Conservation (phyloP, 202 grass and related monocot species). For the Digitaria exilis region DNA sequence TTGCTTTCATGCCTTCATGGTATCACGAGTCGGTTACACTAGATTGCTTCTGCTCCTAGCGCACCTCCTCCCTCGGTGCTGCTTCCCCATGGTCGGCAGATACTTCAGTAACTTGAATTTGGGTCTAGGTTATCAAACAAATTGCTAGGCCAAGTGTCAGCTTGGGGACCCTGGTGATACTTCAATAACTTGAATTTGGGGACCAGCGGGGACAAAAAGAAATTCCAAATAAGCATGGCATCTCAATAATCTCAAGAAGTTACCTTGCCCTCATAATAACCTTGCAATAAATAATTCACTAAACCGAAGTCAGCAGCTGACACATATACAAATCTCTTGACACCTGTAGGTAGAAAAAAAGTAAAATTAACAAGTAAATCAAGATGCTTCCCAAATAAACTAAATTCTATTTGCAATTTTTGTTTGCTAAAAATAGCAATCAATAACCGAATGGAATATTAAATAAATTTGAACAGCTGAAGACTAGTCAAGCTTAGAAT, state of each 20-base stretch:
- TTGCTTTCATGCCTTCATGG: no score
- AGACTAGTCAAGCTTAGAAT: neutral
- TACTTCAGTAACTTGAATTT: no score
- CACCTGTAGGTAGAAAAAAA: constrained; percentile 56
- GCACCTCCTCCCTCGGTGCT: no score
- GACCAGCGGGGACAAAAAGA: neutral
- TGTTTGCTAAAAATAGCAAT: neutral
- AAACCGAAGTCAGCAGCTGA: constrained; percentile 92
- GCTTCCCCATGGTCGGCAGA: no score
- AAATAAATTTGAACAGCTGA: neutral
- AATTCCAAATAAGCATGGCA: neutral
- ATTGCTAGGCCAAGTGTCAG: neutral
- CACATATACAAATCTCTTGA: constrained; percentile 94
- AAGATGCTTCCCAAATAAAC: neutral
- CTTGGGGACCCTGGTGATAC: neutral
- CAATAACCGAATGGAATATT: neutral
- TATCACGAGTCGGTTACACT: no score
- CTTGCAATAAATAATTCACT: constrained; percentile 79
- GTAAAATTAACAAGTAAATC: constrained; percentile 21
- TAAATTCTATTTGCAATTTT: neutral
- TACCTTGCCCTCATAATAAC: constrained; percentile 96
- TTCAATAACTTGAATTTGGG: neutral
- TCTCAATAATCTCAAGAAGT: constrained; percentile 13
- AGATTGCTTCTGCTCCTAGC: no score
- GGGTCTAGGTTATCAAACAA: constrained; percentile 4